Percentiles rank a stretch among this genome's conserved stretches.
Conservation (phyloP, 1,284 basidiomycete genomes). For the Cryptococcus sp. region DNA sequence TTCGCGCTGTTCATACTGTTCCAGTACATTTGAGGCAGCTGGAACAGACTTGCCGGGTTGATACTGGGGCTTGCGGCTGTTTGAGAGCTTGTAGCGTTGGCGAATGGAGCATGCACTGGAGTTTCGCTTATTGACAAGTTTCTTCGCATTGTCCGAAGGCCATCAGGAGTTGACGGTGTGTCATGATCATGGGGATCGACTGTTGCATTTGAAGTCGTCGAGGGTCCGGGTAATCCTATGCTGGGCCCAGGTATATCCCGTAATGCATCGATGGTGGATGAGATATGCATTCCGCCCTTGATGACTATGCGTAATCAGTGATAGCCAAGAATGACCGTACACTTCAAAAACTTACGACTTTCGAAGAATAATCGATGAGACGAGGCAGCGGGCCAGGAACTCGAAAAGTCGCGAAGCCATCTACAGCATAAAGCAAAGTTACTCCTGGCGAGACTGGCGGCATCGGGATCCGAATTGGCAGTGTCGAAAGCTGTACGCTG, state of each 20-base stretch:
- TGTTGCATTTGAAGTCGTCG: too few relatives aligned
- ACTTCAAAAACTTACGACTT: constrained; percentile 29
- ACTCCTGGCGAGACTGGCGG: constrained; percentile 34
- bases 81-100: background rate
- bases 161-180: constrained; percentile 1
- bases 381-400: constrained; percentile 46
- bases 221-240: too few relatives aligned
- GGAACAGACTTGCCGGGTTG: constrained; percentile 25
- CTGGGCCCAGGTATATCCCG: too few relatives aligned
- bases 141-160: constrained; percentile 24
- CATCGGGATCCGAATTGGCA: constrained; percentile 20
- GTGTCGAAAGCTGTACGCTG: constrained; percentile 27
- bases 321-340: background rate
- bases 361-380: constrained; percentile 50
- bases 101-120: constrained; percentile 18
- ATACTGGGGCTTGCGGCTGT: background rate
- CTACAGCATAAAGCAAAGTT: constrained; percentile 49
- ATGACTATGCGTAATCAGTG: constrained; percentile 29
- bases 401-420: constrained; percentile 45
- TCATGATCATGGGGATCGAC: too few relatives aligned
- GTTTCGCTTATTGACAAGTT: constrained; percentile 17
- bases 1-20: constrained; percentile 29
- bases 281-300: constrained; percentile 34
- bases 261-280: constrained; percentile 4
- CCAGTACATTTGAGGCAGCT: constrained; percentile 44